Conservation (phyloP, 2,329 filamentous ascomycete species). For the Microsporum audouinii region DNA sequence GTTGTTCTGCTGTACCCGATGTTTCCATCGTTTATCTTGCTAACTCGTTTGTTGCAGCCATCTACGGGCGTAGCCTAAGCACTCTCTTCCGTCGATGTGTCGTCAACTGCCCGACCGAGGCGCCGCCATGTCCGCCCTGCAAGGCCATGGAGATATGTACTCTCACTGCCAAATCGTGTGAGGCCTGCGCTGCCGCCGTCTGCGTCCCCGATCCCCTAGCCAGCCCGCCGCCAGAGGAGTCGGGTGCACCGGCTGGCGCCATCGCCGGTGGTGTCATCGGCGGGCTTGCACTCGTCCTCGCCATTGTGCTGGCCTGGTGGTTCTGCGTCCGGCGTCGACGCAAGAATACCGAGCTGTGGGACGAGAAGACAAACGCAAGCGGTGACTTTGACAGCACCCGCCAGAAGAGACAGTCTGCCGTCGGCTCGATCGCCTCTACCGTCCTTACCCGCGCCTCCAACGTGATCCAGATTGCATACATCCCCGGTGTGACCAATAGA, state of each 20-base stretch:
- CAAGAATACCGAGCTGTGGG: constrained; percentile 48
- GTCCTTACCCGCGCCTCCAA: constrained; percentile 93
- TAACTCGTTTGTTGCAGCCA: background rate
- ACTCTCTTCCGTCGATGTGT: constrained; percentile 46
- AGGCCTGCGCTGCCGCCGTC: constrained; percentile 45
- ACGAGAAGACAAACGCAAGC: constrained; percentile 32
- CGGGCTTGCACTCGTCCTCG: constrained; percentile 62
- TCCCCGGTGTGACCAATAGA: constrained; percentile 90
- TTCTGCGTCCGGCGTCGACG: constrained; percentile 74
- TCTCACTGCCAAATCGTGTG: constrained; percentile 48
- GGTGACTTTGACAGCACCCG: constrained; percentile 47
- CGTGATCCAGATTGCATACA: constrained; percentile 98
- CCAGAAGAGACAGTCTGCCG: constrained; percentile 63
- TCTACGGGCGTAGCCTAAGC: background rate
- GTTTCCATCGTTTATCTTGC: background rate
- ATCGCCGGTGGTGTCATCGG: constrained; percentile 89
- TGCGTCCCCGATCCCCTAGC: constrained; percentile 35
- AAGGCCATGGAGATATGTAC: constrained; percentile 45
- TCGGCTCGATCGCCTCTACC: constrained; percentile 85
- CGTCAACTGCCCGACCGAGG: constrained; percentile 42
- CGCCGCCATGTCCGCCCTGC: constrained; percentile 52
- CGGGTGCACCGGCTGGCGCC: constrained; percentile 60
- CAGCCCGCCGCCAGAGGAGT: constrained; percentile 17
- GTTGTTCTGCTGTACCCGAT: background rate
- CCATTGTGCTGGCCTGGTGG: constrained; percentile 72